Conservation (phyloP, 306 rosid genomes). For the Quercus rubra region DNA sequence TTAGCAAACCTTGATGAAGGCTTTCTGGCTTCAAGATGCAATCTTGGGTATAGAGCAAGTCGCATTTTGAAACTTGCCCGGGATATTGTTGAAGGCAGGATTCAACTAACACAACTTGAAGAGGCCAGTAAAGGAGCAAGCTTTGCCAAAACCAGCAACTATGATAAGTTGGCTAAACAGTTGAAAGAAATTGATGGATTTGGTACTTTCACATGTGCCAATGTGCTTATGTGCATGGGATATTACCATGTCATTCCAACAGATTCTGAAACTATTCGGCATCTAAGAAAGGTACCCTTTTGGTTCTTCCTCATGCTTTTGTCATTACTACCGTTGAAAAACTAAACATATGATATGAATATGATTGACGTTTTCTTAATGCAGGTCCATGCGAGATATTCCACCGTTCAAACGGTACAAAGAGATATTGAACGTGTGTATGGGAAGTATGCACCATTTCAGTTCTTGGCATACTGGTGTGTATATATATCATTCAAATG, state of each 20-base stretch:
- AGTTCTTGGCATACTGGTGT: slow-evolving; percentile 60
- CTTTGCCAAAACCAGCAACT: slow-evolving; percentile 15
- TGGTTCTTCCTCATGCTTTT: not conserved
- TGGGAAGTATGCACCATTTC: slow-evolving; percentile 50
- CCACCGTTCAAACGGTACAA: slow-evolving; percentile 27
- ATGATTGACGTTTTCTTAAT: not conserved
- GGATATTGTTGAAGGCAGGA: slow-evolving; percentile 39
- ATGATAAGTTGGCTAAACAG: slow-evolving; percentile 24
- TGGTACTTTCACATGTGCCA: slow-evolving; percentile 51
- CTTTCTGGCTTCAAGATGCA: slow-evolving; percentile 43
- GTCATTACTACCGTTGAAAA: not conserved
- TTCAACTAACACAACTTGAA: slow-evolving; percentile 41
- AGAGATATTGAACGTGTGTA: slow-evolving; percentile 42
- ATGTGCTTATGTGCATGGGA: slow-evolving; percentile 58
- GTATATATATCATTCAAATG: no score
- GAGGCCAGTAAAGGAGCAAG: slow-evolving; percentile 33
- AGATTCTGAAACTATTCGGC: slow-evolving; percentile 51
- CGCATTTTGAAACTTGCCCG: slow-evolving; percentile 41
- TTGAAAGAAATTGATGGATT: slow-evolving; percentile 50
- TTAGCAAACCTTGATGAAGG: slow-evolving; percentile 37
- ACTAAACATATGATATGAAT: not conserved
- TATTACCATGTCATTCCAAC: slow-evolving; percentile 50
- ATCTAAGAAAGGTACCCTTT: slow-evolving; percentile 39
- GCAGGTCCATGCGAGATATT: slow-evolving; percentile 40
- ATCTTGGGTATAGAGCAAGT: slow-evolving; percentile 50